A percentile compares a stretch with the other conserved stretches of the same genome.
Evolutionary conservation across 2,329 filamentous ascomycete genomes (phyloP).

Genomic region (Dendryphion nanum): DNA sequence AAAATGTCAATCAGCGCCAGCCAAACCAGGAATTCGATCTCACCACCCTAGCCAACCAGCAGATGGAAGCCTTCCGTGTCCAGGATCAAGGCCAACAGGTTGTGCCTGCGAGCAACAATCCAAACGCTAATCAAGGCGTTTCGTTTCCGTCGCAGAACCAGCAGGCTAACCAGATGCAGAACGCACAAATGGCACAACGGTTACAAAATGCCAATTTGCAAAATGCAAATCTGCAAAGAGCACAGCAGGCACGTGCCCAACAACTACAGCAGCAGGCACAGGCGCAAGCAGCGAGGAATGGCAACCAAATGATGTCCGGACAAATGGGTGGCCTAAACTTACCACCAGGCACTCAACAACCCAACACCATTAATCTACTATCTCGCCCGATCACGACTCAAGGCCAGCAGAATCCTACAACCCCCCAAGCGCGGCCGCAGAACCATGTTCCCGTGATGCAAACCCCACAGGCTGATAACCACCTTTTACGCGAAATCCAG

Average conservation of each 20-base stretch:
- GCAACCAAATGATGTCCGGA: slow-evolving; percentile 33
- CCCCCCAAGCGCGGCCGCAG: slow-evolving; percentile 36
- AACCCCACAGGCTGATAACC: slow-evolving; percentile 25
- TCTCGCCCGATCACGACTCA: slow-evolving; percentile 49
- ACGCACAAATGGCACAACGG: slow-evolving; percentile 26
- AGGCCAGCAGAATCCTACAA: slow-evolving; percentile 39
- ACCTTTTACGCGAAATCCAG: slow-evolving; percentile 35
- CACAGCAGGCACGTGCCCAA: slow-evolving; percentile 29
- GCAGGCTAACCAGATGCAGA: slow-evolving; percentile 26
- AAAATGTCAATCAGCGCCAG: slow-evolving; percentile 28
- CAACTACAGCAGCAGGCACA: slow-evolving; percentile 22
- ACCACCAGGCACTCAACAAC: slow-evolving; percentile 40
- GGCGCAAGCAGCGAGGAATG: slow-evolving; percentile 28
- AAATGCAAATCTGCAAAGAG: slow-evolving; percentile 30
- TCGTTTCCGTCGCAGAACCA: slow-evolving; percentile 28
- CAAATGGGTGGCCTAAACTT: slow-evolving; percentile 48
- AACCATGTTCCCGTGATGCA: slow-evolving; percentile 36
- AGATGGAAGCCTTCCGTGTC: slow-evolving; percentile 60
- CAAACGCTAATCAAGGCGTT: slow-evolving; percentile 41
- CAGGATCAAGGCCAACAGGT: slow-evolving; percentile 62
- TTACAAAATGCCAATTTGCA: slow-evolving; percentile 21
- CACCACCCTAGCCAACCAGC: slow-evolving; percentile 59
- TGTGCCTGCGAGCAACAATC: slow-evolving; percentile 62
- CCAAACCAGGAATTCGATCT: slow-evolving; percentile 44
- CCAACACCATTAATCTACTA: slow-evolving; percentile 50